phyloP scores from a whole-genome alignment of 352 stramenopile genomes.

The Plasmopara viticola region DNA sequence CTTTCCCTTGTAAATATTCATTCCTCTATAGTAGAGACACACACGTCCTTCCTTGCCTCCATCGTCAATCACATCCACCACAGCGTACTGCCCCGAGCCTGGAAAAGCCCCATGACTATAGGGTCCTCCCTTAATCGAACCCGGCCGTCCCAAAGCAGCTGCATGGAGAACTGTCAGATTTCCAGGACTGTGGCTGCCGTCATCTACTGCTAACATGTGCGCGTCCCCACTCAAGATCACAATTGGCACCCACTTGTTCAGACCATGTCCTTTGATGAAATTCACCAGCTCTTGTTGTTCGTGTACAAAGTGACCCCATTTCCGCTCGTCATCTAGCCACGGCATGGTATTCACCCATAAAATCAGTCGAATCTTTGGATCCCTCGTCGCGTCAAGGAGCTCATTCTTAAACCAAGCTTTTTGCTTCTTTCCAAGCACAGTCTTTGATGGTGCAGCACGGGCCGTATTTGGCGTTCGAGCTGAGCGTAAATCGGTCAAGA shows the following conservation, averaged over 20 bases:
- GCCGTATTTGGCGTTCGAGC: slow-evolving; percentile 60
- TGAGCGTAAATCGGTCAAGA: slow-evolving; percentile 79
- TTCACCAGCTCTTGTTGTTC: slow-evolving; percentile 75
- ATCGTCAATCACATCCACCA: slow-evolving; percentile 79
- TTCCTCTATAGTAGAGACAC: slow-evolving; percentile 65
- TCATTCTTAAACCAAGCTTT: slow-evolving; percentile 86
- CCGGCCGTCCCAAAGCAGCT: slow-evolving; percentile 68
- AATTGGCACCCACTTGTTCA: slow-evolving; percentile 67
- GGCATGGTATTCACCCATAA: slow-evolving; percentile 86
- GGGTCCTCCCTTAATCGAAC: slow-evolving; percentile 80
- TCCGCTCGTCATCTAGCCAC: slow-evolving; percentile 80
- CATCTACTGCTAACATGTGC: slow-evolving; percentile 86
- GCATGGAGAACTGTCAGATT: slow-evolving; percentile 78
- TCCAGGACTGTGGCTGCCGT: slow-evolving; percentile 63
- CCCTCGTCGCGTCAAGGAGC: slow-evolving; percentile 49
- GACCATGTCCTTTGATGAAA: slow-evolving; percentile 55
- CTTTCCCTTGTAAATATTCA: slow-evolving; percentile 46
- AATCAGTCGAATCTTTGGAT: slow-evolving; percentile 57
- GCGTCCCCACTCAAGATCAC: slow-evolving; percentile 83
- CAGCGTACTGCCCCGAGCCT: slow-evolving; percentile 69
- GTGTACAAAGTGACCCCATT: slow-evolving; percentile 81
- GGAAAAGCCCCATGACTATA: slow-evolving; percentile 83
- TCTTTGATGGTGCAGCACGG: slow-evolving; percentile 68
- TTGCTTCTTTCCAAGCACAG: slow-evolving; percentile 74
- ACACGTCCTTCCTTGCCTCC: slow-evolving; percentile 46